A percentile compares a stretch with the other conserved stretches of the same genome.
These are phyloP conservation scores for Eurotiales sp. DNA, from an alignment of 2,329 filamentous ascomycete species.

Conservation along the genomic window DNA sequence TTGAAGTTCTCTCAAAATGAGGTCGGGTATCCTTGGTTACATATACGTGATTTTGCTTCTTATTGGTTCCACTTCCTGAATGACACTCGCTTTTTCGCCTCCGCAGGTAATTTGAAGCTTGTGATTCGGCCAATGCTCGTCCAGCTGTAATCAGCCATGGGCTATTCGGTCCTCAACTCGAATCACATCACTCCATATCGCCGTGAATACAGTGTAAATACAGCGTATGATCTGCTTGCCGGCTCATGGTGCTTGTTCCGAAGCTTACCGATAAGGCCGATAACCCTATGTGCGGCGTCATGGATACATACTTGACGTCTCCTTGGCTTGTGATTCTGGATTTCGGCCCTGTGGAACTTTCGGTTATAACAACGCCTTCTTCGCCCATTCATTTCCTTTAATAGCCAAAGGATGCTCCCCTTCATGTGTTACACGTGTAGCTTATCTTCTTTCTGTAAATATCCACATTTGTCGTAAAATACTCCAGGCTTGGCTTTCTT, in stretches of 20 bases:
- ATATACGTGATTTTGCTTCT: not conserved
- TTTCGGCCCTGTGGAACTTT: constrained; percentile 9
- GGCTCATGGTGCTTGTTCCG: constrained; percentile 2
- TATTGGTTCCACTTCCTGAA: not conserved
- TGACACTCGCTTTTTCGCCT: constrained; percentile 3
- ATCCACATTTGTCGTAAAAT: not conserved
- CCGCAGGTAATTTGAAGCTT: not conserved
- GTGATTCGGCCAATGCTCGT: constrained; percentile 7
- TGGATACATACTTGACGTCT: not conserved
- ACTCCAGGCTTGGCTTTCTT: too few relatives aligned
- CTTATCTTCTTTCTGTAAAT: not conserved
- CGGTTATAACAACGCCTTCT: not conserved
- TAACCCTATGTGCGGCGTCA: constrained; percentile 12
- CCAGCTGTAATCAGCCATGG: too few relatives aligned
- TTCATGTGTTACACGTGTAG: not conserved
- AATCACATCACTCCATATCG: too few relatives aligned
- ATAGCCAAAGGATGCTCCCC: constrained; percentile 2
- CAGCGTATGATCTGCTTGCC: not conserved
- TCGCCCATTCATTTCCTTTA: not conserved
- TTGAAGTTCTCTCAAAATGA: not conserved
- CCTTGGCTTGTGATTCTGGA: constrained; percentile 12
- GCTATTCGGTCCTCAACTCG: too few relatives aligned
- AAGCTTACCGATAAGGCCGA: constrained; percentile 9
- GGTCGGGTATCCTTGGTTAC: not conserved
- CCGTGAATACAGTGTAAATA: not conserved